Evolutionary conservation across 1,284 basidiomycete genomes (phyloP).

Genomic region (Cryptococcus floricola): DNA sequence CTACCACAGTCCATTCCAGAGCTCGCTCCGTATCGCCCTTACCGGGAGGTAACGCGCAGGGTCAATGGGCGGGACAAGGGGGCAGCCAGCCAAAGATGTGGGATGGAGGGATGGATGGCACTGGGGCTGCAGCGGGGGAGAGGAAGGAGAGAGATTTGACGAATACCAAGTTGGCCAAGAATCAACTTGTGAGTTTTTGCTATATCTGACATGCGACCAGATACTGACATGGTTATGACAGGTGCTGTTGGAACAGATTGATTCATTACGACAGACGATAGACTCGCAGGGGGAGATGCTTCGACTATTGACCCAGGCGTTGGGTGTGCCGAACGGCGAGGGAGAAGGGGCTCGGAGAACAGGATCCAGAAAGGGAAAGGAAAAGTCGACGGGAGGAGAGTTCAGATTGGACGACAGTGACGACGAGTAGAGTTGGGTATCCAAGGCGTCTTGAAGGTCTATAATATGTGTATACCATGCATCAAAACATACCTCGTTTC

Average conservation of each 20-base stretch:
- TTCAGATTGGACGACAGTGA: too few relatives aligned
- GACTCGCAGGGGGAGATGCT: slow-evolving; percentile 44
- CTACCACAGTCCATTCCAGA: neutral
- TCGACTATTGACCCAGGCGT: slow-evolving; percentile 16
- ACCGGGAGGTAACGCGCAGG: slow-evolving; percentile 6
- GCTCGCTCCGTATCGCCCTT: neutral
- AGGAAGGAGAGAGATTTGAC: slow-evolving; percentile 34
- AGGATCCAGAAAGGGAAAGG: too few relatives aligned
- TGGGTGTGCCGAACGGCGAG: slow-evolving; percentile 8
- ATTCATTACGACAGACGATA: slow-evolving; percentile 37
- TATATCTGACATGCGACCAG: neutral
- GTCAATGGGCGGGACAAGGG: neutral
- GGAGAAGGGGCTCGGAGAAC: neutral
- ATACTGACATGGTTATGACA: slow-evolving; percentile 3
- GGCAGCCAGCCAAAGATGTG: slow-evolving; percentile 21
- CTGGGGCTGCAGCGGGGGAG: slow-evolving; percentile 4
- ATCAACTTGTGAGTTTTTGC: slow-evolving; percentile 39
- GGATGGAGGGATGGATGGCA: slow-evolving; percentile 21
- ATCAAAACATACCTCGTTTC: too few relatives aligned
- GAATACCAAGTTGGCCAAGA: slow-evolving; percentile 49
- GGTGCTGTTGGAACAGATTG: slow-evolving; percentile 46
- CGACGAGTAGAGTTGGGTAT: too few relatives aligned
- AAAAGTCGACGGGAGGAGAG: too few relatives aligned
- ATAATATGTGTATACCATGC: too few relatives aligned
- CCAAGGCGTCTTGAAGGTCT: too few relatives aligned